These are phyloP conservation scores for Trichophyton mentagrophytes DNA, from an alignment of 2,329 filamentous ascomycete species.

Conservation along the genomic window DNA sequence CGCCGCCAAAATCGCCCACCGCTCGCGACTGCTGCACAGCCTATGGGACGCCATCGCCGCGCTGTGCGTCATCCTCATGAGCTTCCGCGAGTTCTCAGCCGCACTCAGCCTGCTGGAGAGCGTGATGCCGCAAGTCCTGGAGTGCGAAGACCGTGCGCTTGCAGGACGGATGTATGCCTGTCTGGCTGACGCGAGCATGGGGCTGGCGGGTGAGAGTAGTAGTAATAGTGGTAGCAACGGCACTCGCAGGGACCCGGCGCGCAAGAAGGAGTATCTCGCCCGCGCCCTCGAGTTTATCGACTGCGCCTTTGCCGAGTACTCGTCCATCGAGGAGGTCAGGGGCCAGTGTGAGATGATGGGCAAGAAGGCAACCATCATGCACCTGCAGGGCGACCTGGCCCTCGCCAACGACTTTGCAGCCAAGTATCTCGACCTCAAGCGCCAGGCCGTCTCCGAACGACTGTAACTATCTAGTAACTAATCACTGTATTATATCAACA, in stretches of 20 bases:
- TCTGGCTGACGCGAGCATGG: conserved; percentile 67
- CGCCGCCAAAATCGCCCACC: conserved; percentile 61
- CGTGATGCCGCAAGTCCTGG: conserved; percentile 62
- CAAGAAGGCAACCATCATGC: conserved; percentile 68
- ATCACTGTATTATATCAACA: no score
- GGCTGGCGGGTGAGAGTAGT: conserved; percentile 50
- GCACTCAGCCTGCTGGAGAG: conserved; percentile 53
- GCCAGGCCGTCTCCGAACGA: not conserved
- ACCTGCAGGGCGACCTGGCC: conserved; percentile 51
- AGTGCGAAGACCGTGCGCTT: conserved; percentile 52
- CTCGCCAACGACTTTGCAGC: conserved; percentile 55
- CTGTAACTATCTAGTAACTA: not conserved
- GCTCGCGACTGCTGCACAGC: conserved; percentile 52
- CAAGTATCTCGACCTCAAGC: conserved; percentile 48
- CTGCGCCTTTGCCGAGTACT: conserved; percentile 51
- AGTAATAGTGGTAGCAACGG: conserved; percentile 1
- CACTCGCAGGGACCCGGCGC: conserved; percentile 21
- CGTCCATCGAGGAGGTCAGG: conserved; percentile 52
- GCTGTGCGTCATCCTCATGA: conserved; percentile 55
- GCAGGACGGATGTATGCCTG: conserved; percentile 55
- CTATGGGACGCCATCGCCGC: conserved; percentile 61
- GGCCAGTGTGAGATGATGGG: conserved; percentile 67
- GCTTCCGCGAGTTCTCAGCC: conserved; percentile 56
- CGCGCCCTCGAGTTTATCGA: conserved; percentile 50
- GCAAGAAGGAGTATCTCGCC: conserved; percentile 45